phyloP scores from a whole-genome alignment of 176 grass and related monocot species.

The Rhynchospora breviuscula region DNA sequence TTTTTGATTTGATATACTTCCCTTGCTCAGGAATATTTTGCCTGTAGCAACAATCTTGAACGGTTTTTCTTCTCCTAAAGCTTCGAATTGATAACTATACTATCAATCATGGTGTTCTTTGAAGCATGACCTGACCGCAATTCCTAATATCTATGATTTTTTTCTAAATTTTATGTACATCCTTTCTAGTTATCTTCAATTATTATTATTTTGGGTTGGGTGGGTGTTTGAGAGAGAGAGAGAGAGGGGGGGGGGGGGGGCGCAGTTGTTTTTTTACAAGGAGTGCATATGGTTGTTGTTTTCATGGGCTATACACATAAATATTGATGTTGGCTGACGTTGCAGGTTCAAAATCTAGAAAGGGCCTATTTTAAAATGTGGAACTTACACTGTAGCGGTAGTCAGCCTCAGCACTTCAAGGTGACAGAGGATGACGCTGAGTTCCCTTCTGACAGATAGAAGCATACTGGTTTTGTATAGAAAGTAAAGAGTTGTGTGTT shows the following conservation, averaged over 20 bases:
- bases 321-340: constrained; percentile 6
- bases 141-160: too few relatives aligned
- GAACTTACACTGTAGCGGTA: constrained; percentile 50
- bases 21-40: not conserved
- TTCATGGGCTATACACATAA: not conserved
- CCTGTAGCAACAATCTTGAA: not conserved
- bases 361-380: constrained; percentile 91
- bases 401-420: constrained; percentile 60
- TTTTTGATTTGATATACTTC: not conserved
- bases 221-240: too few relatives aligned
- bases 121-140: too few relatives aligned
- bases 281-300: not conserved
- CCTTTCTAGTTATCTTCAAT: too few relatives aligned
- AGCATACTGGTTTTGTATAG: constrained; percentile 52
- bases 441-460: constrained; percentile 42
- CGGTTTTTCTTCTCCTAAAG: not conserved
- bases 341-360: constrained; percentile 70
- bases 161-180: too few relatives aligned
- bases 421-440: constrained; percentile 59
- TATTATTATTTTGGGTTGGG: too few relatives aligned
- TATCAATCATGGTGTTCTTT: too few relatives aligned
- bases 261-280: not conserved
- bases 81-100: too few relatives aligned
- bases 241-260: not conserved
- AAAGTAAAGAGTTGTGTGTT: constrained; percentile 19